Evolutionary conservation across 177 flowering plant genomes (phyloP).

Genomic region (Tripterygium wilfordii): DNA sequence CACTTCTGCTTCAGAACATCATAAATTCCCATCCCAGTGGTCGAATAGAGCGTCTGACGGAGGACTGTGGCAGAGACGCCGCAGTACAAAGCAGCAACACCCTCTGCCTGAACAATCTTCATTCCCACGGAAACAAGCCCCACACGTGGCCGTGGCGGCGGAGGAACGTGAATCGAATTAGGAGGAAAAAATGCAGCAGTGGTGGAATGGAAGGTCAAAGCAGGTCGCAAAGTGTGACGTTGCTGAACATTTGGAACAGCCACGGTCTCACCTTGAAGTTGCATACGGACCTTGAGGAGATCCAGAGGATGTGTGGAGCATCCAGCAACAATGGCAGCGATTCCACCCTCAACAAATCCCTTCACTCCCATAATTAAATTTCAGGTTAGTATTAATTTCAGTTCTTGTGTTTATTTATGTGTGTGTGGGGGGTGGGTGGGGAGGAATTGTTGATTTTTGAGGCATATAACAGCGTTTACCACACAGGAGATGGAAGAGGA

Average conservation of each 20-base stretch:
- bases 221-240: slow-evolving; percentile 26
- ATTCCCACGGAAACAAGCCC: slow-evolving; percentile 34
- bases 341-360: slow-evolving; percentile 76
- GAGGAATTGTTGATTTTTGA: too few relatives aligned
- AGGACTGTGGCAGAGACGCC: slow-evolving; percentile 43
- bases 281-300: slow-evolving; percentile 85
- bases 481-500: slow-evolving; percentile 46
- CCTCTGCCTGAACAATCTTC: slow-evolving; percentile 23
- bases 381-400: too few relatives aligned
- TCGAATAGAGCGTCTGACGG: slow-evolving; percentile 33
- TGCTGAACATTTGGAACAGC: slow-evolving; percentile 7
- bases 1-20: slow-evolving; percentile 28
- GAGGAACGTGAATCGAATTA: slow-evolving; percentile 13
- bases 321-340: slow-evolving; percentile 76
- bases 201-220: slow-evolving; percentile 23
- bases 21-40: slow-evolving; percentile 39
- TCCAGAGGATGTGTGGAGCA: slow-evolving; percentile 79
- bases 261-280: slow-evolving; percentile 63
- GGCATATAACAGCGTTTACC: too few relatives aligned
- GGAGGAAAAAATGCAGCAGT: slow-evolving; percentile 5
- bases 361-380: slow-evolving; percentile 71
- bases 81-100: slow-evolving; percentile 26
- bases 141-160: slow-evolving; percentile 26
- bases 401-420: too few relatives aligned
- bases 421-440: too few relatives aligned